Conservation (phyloP, 352 stramenopile genomes). For the Phytophthora boehmeriae region DNA sequence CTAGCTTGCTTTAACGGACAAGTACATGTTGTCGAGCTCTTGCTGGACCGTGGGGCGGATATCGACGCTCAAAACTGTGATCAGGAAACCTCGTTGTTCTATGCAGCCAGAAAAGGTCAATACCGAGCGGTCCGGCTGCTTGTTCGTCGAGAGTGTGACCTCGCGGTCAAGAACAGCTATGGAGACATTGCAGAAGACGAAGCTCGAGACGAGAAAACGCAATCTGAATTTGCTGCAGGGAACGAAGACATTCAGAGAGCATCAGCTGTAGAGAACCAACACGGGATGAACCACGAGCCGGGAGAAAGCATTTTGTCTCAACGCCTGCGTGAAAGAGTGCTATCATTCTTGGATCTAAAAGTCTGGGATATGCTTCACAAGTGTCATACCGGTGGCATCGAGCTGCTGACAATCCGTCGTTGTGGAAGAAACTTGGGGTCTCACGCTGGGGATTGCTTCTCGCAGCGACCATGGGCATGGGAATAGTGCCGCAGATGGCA, state of each 20-base stretch:
- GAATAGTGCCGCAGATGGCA: conserved; percentile 44
- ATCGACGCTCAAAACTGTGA: conserved; percentile 59
- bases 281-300: not conserved
- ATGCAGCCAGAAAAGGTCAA: conserved; percentile 70
- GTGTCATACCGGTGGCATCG: conserved; percentile 78
- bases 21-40: conserved; percentile 51
- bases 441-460: conserved; percentile 74
- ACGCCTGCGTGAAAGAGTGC: conserved; percentile 52
- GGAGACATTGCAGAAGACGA: conserved; percentile 77
- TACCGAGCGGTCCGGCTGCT: conserved; percentile 67
- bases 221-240: conserved; percentile 53
- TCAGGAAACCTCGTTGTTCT: conserved; percentile 76
- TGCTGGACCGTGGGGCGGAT: conserved; percentile 65
- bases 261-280: conserved; percentile 18
- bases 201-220: conserved; percentile 52
- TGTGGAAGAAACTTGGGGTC: conserved; percentile 71
- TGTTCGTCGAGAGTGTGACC: conserved; percentile 67
- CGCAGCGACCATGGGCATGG: conserved; percentile 62
- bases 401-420: conserved; percentile 57
- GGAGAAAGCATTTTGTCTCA: conserved; percentile 44
- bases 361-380: conserved; percentile 60
- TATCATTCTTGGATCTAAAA: conserved; percentile 78
- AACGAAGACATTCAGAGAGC: conserved; percentile 52
- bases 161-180: conserved; percentile 58
- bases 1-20: conserved; percentile 73